Conservation (phyloP, 345 rosid genomes). For the Bruguiera sexangula region DNA sequence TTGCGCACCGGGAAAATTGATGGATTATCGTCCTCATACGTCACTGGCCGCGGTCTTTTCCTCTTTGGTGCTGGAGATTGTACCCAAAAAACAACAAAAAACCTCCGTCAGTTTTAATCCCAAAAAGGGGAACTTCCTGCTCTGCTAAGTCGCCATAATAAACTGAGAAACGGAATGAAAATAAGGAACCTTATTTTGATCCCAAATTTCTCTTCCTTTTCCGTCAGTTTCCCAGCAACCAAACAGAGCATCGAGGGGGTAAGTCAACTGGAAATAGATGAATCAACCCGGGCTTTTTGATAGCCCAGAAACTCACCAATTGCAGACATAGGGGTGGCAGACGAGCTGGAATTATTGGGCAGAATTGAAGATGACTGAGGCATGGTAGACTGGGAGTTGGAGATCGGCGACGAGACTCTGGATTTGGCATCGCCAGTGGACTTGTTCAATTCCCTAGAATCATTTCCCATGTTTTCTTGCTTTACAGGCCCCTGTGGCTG, state of each 20-base stretch:
- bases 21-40: slow-evolving; percentile 76
- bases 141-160: slow-evolving; percentile 5
- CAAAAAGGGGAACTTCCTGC: background rate
- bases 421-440: slow-evolving; percentile 62
- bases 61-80: slow-evolving; percentile 77
- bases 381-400: slow-evolving; percentile 44
- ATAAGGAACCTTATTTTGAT: background rate
- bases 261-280: background rate
- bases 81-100: background rate
- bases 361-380: slow-evolving; percentile 55
- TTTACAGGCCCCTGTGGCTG: slow-evolving; percentile 68
- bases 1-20: slow-evolving; percentile 40
- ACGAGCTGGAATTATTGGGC: slow-evolving; percentile 55
- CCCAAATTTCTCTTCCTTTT: slow-evolving; percentile 1
- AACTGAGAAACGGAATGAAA: background rate
- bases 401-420: slow-evolving; percentile 84
- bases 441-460: slow-evolving; percentile 37
- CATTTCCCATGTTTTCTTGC: slow-evolving; percentile 49
- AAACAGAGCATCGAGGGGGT: slow-evolving; percentile 1
- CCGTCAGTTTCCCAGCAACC: slow-evolving; percentile 1
- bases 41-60: slow-evolving; percentile 79
- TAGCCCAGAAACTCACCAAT: slow-evolving; percentile 45
- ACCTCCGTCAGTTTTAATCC: background rate
- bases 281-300: background rate
- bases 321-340: slow-evolving; percentile 50